These are phyloP conservation scores for Boletellus sp. DNA, from an alignment of 1,284 basidiomycete species.

Conservation along the genomic window DNA sequence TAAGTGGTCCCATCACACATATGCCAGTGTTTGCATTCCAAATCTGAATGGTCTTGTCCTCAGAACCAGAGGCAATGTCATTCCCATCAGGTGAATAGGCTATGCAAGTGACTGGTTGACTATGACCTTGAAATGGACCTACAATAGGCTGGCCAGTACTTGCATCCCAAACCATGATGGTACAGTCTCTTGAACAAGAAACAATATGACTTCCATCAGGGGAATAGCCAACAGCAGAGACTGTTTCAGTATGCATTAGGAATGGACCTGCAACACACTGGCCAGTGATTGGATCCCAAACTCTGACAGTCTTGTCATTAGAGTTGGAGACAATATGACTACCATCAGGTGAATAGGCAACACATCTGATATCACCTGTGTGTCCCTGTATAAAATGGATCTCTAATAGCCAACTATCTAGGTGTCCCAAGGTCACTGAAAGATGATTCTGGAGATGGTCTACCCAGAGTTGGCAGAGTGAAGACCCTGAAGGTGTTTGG, in stretches of 20 bases:
- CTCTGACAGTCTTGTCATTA: conserved; percentile 9
- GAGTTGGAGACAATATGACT: conserved; percentile 16
- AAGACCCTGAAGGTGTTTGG: conserved; percentile 20
- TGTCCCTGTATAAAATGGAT: conserved; percentile 14
- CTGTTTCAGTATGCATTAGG: background rate
- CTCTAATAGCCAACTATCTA: conserved; percentile 20
- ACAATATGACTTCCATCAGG: conserved; percentile 13
- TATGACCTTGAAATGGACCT: conserved; percentile 12
- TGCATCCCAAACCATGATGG: conserved; percentile 16
- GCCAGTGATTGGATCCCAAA: conserved; percentile 20
- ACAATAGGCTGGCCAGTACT: conserved; percentile 11
- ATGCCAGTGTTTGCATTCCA: conserved; percentile 8
- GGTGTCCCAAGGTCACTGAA: conserved; percentile 8
- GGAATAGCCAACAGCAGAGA: conserved; percentile 13
- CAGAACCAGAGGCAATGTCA: conserved; percentile 10
- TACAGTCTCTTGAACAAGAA: conserved; percentile 8
- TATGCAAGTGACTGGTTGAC: background rate
- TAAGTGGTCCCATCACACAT: background rate
- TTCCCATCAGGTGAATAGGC: conserved; percentile 18
- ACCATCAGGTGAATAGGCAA: conserved; percentile 24
- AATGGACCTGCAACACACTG: conserved; percentile 13
- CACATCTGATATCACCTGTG: conserved; percentile 1
- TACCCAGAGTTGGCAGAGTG: conserved; percentile 13
- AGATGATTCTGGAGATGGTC: conserved; percentile 16
- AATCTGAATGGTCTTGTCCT: background rate